Evolutionary conservation across 139 green algal species (phyloP).

Genomic region (Nannochloris sp.): DNA sequence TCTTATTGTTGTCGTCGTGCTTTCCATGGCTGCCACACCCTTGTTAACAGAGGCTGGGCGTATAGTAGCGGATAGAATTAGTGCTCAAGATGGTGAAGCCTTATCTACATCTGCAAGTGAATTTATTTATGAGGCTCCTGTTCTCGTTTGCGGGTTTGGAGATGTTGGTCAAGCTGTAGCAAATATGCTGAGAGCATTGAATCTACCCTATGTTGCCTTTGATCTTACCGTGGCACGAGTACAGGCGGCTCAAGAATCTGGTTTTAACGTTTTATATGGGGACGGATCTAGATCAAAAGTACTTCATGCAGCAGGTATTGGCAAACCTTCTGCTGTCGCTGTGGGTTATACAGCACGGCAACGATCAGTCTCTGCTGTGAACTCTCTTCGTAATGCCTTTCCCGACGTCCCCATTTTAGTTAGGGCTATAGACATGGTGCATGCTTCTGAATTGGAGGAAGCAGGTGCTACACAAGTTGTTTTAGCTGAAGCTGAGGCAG

Average conservation of each 20-base stretch:
- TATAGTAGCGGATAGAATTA: constrained; percentile 21
- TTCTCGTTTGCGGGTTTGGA: constrained; percentile 76
- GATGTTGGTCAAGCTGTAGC: constrained; percentile 74
- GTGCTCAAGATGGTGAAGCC: background rate
- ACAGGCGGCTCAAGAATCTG: constrained; percentile 33
- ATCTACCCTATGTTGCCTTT: constrained; percentile 73
- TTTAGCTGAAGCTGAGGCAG: constrained; percentile 52
- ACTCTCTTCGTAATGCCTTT: constrained; percentile 43
- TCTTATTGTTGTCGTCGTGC: constrained; percentile 90
- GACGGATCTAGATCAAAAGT: constrained; percentile 66
- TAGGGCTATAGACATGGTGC: constrained; percentile 59
- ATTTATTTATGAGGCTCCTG: constrained; percentile 39
- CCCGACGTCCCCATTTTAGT: constrained; percentile 73
- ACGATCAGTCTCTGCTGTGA: constrained; percentile 50
- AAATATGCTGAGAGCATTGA: constrained; percentile 74
- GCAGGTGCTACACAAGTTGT: constrained; percentile 60
- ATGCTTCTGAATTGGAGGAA: constrained; percentile 67
- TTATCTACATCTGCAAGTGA: background rate
- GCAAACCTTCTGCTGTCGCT: constrained; percentile 52
- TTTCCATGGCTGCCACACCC: constrained; percentile 93
- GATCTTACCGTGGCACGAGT: constrained; percentile 66
- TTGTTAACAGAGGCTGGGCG: constrained; percentile 61
- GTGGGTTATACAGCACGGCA: constrained; percentile 60
- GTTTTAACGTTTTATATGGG: constrained; percentile 57
- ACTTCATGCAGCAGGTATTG: constrained; percentile 69